These are phyloP conservation scores for Paecilomyces fulvus DNA, from an alignment of 2,329 filamentous ascomycete genomes.

Conservation along the genomic window DNA sequence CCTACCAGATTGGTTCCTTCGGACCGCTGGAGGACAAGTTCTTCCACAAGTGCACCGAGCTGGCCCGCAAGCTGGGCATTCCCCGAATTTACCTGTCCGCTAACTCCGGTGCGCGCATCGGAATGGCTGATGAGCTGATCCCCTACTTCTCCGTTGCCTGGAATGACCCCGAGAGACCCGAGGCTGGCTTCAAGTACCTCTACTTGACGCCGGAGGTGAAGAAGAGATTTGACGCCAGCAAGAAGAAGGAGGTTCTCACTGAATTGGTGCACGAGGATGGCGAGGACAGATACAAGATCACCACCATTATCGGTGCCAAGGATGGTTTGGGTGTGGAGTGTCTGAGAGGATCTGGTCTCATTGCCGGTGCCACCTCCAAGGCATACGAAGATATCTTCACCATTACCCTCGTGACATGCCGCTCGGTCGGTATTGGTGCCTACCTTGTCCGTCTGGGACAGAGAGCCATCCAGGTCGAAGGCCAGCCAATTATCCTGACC, in stretches of 20 bases:
- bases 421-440: conserved; percentile 97
- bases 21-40: conserved; percentile 94
- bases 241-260: conserved; percentile 70
- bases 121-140: conserved; percentile 93
- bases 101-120: conserved; percentile 96
- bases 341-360: conserved; percentile 91
- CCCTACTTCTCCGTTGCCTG: conserved; percentile 95
- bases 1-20: conserved; percentile 97
- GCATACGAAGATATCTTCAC: conserved; percentile 99
- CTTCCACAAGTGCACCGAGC: conserved; percentile 98
- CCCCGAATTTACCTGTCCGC: conserved; percentile 96
- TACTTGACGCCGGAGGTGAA: conserved; percentile 84
- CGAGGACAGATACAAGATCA: conserved; percentile 87
- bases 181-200: conserved; percentile 91
- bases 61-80: conserved; percentile 88
- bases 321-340: conserved; percentile 97
- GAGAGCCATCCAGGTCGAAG: conserved; percentile 97
- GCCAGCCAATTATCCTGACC: conserved; percentile 96
- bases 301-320: conserved; percentile 84
- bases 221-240: conserved; percentile 73
- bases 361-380: conserved; percentile 91
- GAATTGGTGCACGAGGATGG: conserved; percentile 79
- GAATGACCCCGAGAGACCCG: conserved; percentile 75
- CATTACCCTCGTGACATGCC: conserved; percentile 91
- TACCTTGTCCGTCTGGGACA: conserved; percentile 97